These are phyloP conservation scores for Psophocarpus tetragonolobus DNA, from an alignment of 306 rosid genomes.

Conservation along the genomic window DNA sequence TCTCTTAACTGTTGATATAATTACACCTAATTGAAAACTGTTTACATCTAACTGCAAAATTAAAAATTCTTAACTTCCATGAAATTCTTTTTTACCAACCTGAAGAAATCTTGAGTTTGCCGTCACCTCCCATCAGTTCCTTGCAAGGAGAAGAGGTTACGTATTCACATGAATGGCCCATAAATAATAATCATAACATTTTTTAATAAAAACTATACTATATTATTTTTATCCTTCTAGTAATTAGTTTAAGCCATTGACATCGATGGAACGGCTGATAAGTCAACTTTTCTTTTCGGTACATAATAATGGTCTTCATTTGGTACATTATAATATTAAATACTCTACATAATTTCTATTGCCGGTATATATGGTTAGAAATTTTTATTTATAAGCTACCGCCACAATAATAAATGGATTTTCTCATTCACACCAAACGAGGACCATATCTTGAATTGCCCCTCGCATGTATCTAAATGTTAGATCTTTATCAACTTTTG, in stretches of 20 bases:
- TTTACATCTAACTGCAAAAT: too few species aligned
- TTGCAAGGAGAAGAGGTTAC: too few species aligned
- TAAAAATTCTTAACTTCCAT: too few species aligned
- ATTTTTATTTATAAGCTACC: background rate
- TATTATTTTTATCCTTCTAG: background rate
- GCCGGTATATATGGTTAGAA: background rate
- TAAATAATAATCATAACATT: too few species aligned
- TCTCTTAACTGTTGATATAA: too few species aligned
- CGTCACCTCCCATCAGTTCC: too few species aligned
- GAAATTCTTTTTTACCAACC: too few species aligned
- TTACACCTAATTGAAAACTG: too few species aligned
- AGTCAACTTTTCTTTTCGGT: background rate
- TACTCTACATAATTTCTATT: background rate
- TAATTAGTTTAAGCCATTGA: background rate
- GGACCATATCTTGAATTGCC: background rate
- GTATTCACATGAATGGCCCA: too few species aligned
- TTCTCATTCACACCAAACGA: background rate
- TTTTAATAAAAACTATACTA: too few species aligned
- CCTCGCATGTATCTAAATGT: background rate
- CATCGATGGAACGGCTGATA: background rate
- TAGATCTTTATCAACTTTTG: background rate
- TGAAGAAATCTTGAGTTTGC: too few species aligned
- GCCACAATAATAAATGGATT: background rate
- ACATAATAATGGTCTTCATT: background rate
- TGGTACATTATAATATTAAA: background rate